Base-by-base conservation (phyloP, 2,329 filamentous ascomycete genomes). In the Kalmusia sp. region DNA sequence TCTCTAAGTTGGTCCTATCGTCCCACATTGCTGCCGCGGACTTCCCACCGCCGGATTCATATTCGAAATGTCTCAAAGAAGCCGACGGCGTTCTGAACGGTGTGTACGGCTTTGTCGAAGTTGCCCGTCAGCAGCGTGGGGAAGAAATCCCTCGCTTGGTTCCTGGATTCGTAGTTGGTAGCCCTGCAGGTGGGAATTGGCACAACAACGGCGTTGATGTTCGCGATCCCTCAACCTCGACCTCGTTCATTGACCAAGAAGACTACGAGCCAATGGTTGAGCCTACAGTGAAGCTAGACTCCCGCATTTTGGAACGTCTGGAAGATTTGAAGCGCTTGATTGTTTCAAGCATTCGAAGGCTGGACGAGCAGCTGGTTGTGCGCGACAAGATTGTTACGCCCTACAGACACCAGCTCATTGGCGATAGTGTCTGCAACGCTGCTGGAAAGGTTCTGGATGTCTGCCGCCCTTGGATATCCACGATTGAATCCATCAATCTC, bases 1-100 rank as follows among this genome's bases (percentile, higher is more conserved):
- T 99, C 74, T 98, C 95, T n/a, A 99, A 99, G 74, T 82, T 99
- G 8, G 95, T 99, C 38, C 88, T 99, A 43, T 99, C 95, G 2
- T 98, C 95, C 12, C 95, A 99, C 71, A 97, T 99, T 71, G 95
- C 95, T 33, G 92, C 93, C 5, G 91, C 93, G 28, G 95, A 99
- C 77, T 98, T 92, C 86, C 93, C 93, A 7, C 92, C 93, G 49
- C 88, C 91, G 14, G 95, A 99, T 74, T 96, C 93, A 0, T 90
- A 93, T 56, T 89, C 95, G 49, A 99, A 99, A 73, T 99, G 95
- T 69, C 77, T 98, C 61, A 92, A 96, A 71, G 95, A 99, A 78
- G 95, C 95, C n/a, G 95, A 99, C 58, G 95, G 95, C 41, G 93
- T 99, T 19, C 82, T 98, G 51, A 85, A 95, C 49, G 93, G 93